These are phyloP conservation scores for Dendrobium chrysotoxum DNA, from an alignment of 106 monocot genomes.

Conservation along the genomic window DNA sequence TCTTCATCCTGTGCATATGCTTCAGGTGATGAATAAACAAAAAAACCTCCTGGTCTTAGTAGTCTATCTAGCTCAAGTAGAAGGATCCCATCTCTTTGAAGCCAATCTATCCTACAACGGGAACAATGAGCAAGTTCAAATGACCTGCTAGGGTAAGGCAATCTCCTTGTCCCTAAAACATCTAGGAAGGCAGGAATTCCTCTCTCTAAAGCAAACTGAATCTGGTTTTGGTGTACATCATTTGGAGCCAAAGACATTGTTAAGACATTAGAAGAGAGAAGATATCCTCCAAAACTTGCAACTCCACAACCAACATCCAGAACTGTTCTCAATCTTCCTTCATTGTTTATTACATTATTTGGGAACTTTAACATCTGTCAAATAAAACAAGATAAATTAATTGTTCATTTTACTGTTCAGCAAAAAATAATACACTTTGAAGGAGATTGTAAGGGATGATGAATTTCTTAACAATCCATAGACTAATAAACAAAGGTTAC, in stretches of 20 bases:
- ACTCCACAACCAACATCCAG: slow-evolving; percentile 76
- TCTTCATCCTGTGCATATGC: slow-evolving; percentile 76
- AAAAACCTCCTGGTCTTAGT: slow-evolving; percentile 62
- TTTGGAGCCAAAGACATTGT: slow-evolving; percentile 74
- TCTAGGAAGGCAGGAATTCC: slow-evolving; percentile 76
- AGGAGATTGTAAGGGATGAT: neutral
- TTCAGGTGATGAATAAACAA: slow-evolving; percentile 74
- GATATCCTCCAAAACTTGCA: slow-evolving; percentile 72
- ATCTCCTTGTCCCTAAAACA: slow-evolving; percentile 54
- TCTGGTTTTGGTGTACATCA: slow-evolving; percentile 77
- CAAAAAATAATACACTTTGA: neutral
- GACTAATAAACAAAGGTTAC: neutral
- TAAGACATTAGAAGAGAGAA: slow-evolving; percentile 54
- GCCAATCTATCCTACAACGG: slow-evolving; percentile 79
- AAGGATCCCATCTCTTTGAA: slow-evolving; percentile 73
- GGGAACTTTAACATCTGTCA: slow-evolving; percentile 62
- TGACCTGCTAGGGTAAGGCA: slow-evolving; percentile 64
- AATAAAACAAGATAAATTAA: slow-evolving; percentile 6
- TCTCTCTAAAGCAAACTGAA: slow-evolving; percentile 71
- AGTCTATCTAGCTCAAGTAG: slow-evolving; percentile 66
- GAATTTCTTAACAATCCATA: neutral
- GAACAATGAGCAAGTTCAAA: slow-evolving; percentile 79
- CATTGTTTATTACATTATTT: slow-evolving; percentile 45
- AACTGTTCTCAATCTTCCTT: slow-evolving; percentile 44
- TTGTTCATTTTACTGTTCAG: neutral